Evolutionary conservation across 345 rosid species (phyloP).

Genomic region (Anastatica hierochuntica): DNA sequence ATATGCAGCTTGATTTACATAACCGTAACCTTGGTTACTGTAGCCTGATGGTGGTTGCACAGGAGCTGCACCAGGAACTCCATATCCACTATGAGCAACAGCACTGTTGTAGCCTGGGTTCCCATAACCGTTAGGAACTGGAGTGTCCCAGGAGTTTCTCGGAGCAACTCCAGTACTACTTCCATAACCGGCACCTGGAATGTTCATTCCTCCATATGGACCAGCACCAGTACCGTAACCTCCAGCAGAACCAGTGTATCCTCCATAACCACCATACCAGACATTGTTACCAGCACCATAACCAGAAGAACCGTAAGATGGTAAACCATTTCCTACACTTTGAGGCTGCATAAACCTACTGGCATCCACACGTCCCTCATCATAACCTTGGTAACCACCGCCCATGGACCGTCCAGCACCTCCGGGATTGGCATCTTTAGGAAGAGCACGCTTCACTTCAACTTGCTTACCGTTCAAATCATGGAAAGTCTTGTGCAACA

Average conservation of each 20-base stretch:
- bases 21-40: constrained; percentile 80
- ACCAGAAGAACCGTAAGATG: constrained; percentile 80
- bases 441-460: constrained; percentile 94
- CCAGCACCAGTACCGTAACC: constrained; percentile 82
- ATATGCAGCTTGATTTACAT: constrained; percentile 54
- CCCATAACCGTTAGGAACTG: constrained; percentile 77
- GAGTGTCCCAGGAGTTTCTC: constrained; percentile 83
- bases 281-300: constrained; percentile 57
- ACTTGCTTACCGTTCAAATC: constrained; percentile 94
- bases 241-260: constrained; percentile 65
- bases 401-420: constrained; percentile 6
- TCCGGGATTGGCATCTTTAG: constrained; percentile 90
- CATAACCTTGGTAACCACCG: constrained; percentile 53
- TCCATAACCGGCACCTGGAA: too few relatives aligned
- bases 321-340: constrained; percentile 53
- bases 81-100: constrained; percentile 57
- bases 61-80: constrained; percentile 41
- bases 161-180: too few relatives aligned
- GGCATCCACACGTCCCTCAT: constrained; percentile 78
- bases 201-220: too few relatives aligned
- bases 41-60: constrained; percentile 43
- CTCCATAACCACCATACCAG: constrained; percentile 82
- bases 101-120: constrained; percentile 71
- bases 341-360: constrained; percentile 77
- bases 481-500: constrained; percentile 78